Evolutionary conservation across 805 yeast species (phyloP).

Genomic region (Sugiyamaella lignohabitans): DNA sequence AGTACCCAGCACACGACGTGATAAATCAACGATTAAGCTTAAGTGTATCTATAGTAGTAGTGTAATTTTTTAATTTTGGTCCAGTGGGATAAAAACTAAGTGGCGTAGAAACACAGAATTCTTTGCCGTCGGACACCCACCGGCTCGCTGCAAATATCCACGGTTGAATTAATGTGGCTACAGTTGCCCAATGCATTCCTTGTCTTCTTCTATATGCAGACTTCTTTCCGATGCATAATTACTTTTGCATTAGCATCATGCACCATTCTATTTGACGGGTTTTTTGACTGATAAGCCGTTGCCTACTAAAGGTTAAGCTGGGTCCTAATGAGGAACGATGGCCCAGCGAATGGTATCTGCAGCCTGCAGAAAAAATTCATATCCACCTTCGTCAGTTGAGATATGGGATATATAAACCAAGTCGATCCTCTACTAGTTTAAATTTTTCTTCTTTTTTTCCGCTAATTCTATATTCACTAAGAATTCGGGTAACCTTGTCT

Average conservation of each 20-base stretch:
- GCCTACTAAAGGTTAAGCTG: background rate
- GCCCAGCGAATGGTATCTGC: background rate
- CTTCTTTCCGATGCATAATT: background rate
- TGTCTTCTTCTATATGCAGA: background rate
- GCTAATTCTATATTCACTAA: too few relatives aligned
- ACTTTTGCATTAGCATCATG: background rate
- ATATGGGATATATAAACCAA: too few relatives aligned
- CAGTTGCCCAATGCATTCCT: too few relatives aligned
- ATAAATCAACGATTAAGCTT: too few relatives aligned
- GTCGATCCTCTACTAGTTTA: background rate
- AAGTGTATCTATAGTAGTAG: too few relatives aligned
- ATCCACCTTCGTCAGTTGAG: background rate
- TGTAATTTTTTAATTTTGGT: too few relatives aligned
- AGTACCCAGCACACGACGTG: too few relatives aligned
- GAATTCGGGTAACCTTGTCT: too few relatives aligned
- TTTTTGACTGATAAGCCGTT: background rate
- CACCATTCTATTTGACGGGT: background rate
- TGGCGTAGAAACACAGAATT: background rate
- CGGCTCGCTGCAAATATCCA: background rate
- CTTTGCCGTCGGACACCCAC: background rate
- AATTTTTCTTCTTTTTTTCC: background rate
- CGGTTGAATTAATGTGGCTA: too few relatives aligned
- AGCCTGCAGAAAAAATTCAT: background rate
- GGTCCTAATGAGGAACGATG: background rate
- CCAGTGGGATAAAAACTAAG: background rate